These are phyloP conservation scores for Fraxinus angustifolia DNA, from an alignment of 305 asterid genomes.

Conservation along the genomic window DNA sequence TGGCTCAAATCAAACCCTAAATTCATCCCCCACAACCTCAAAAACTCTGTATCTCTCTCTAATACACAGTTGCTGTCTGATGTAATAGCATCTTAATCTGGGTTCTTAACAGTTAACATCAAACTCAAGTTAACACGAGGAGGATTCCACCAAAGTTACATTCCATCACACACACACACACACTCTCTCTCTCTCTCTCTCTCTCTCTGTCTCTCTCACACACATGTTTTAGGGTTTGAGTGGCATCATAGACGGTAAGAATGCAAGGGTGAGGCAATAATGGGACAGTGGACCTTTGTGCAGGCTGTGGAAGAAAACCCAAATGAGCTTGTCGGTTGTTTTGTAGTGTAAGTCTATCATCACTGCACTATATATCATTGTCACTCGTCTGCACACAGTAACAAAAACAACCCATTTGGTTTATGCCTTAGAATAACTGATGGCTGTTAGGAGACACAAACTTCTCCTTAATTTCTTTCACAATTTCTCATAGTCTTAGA, in stretches of 20 bases:
- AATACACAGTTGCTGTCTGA: not conserved
- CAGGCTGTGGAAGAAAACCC: constrained; percentile 43
- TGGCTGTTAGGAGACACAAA: constrained; percentile 51
- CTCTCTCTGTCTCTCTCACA: not conserved
- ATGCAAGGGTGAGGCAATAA: constrained; percentile 16
- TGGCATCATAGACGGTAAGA: not conserved
- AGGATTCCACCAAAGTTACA: not conserved
- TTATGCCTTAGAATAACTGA: constrained; percentile 17
- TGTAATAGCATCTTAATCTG: not conserved
- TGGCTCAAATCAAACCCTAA: too few relatives aligned
- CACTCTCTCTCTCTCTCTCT: not conserved
- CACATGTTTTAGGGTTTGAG: not conserved
- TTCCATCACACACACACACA: not conserved
- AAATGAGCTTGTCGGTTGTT: constrained; percentile 69
- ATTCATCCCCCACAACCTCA: not conserved
- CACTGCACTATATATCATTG: not conserved
- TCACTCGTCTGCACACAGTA: constrained; percentile 6
- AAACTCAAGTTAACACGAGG: not conserved
- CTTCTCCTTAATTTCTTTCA: not conserved
- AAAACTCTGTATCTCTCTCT: not conserved
- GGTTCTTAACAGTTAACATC: not conserved
- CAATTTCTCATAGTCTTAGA: not conserved
- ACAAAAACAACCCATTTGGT: constrained; percentile 13
- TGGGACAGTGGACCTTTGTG: constrained; percentile 33
- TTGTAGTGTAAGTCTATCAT: constrained; percentile 31